Evolutionary conservation across 352 stramenopile genomes (phyloP), one percentile per base, ranked within the genome.

Genomic region (Globisporangium cederbergense): DNA sequence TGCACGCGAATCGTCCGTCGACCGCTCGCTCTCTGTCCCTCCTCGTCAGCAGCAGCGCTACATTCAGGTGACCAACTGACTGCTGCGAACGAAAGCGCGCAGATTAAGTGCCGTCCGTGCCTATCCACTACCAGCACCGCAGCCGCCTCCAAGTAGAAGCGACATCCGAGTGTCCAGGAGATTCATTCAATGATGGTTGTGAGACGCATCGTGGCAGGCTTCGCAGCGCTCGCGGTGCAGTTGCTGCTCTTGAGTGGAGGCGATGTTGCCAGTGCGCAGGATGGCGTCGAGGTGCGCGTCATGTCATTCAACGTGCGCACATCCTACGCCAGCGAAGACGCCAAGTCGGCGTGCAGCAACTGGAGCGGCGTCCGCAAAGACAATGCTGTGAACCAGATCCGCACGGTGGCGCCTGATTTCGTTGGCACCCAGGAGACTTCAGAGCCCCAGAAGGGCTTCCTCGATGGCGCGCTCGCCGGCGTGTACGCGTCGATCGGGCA

Each of bases 271-370:
- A 18, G n/a, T 9, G 62, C 54, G 6, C 53, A 68, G 36, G 62
- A 62, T 14, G 78, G 86, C 53, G 74, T 90, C 38, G 22, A 78
- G 42, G 76, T 88, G 43, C 77, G 81, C 56, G 72, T 85, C 38
- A 81, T 91, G 83, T 86, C 79, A 51, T 94, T 94, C 70, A 94
- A 94, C 65, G 72, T 94, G 43, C 85, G 83, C 66, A 94, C 83
- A 11, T 90, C 80, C 28, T 70, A 79, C 25, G 85, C 85, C 1
- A 67, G 58, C 6, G 74, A 65, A 7, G 80, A 93, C 58, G 40
- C 63, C 0, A 67, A 46, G 1, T 70, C 69, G 13, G 72, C 62
- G 2, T 93, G 83, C 65, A 79, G 74, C 59, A 83, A 84, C 64
- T 93, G 83, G 83, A 60, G 77, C 51, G 81, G 77, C 4, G 73